These are phyloP conservation scores for Sporisorium sorghi DNA, from an alignment of 1,284 basidiomycete genomes.

Conservation along the genomic window DNA sequence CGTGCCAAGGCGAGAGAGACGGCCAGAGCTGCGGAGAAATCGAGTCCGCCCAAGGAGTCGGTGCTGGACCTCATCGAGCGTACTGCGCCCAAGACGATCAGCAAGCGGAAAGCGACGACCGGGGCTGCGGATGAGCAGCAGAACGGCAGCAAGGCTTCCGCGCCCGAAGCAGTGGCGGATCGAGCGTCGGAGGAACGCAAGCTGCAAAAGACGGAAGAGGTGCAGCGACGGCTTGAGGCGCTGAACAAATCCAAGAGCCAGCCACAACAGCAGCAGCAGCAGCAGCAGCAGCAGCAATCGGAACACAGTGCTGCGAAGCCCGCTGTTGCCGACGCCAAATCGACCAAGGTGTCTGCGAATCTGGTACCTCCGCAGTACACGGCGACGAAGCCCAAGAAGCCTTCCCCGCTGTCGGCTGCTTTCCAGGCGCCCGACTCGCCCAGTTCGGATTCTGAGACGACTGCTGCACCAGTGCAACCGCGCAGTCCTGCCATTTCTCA, in stretches of 20 bases:
- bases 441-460: conserved; percentile 40
- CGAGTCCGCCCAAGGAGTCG: conserved; percentile 49
- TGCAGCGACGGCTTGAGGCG: conserved; percentile 51
- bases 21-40: conserved; percentile 32
- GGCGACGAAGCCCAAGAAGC: conserved; percentile 55
- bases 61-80: conserved; percentile 61
- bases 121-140: conserved; percentile 8
- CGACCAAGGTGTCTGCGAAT: conserved; percentile 11
- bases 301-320: conserved; percentile 10
- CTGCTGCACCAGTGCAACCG: conserved; percentile 14
- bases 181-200: conserved; percentile 29
- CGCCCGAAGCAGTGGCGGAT: conserved; percentile 3
- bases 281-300: conserved; percentile 13
- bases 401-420: conserved; percentile 52
- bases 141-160: conserved; percentile 6
- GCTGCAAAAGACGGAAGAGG: conserved; percentile 54
- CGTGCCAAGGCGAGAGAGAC: conserved; percentile 56
- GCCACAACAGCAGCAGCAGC: conserved; percentile 6
- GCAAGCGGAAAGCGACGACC: conserved; percentile 20
- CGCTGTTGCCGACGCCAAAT: conserved; percentile 2
- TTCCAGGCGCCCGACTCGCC: conserved; percentile 57
- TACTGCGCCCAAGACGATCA: conserved; percentile 47
- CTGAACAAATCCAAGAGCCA: conserved; percentile 37
- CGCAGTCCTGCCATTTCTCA: conserved; percentile 16
- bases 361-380: conserved; percentile 49